Conservation (phyloP, 352 stramenopile species). For the Globisporangium yorkense region DNA sequence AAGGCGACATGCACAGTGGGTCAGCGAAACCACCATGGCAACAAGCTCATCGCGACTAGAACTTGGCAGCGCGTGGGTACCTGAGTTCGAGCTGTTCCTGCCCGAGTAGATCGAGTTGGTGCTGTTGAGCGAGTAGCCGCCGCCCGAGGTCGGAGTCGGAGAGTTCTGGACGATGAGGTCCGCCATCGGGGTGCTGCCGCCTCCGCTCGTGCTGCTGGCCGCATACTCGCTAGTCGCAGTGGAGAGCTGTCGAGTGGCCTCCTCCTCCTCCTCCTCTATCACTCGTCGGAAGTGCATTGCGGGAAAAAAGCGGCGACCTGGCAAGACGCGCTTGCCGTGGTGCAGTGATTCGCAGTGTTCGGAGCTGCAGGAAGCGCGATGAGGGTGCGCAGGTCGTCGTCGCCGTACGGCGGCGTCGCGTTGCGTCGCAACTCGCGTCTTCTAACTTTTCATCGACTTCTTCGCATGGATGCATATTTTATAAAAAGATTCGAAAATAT, state of each 20-base stretch:
- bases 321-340: too few species aligned
- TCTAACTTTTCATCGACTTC: too few species aligned
- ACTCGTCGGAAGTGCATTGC: neutral
- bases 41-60: too few species aligned
- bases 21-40: neutral
- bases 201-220: neutral
- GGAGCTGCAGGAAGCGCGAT: too few species aligned
- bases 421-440: too few species aligned
- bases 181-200: neutral
- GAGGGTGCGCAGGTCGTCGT: too few species aligned
- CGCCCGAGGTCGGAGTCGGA: neutral
- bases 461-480: too few species aligned
- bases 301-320: too few species aligned
- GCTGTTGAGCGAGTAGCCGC: neutral
- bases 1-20: neutral
- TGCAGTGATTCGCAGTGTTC: too few species aligned
- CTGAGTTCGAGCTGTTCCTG: neutral
- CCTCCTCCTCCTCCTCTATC: neutral
- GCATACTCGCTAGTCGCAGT: neutral
- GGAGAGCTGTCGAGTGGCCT: neutral
- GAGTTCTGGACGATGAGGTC: constrained; percentile 1
- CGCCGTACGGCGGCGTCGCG: too few species aligned
- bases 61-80: neutral
- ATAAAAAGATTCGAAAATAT: too few species aligned
- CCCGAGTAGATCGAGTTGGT: constrained; percentile 3